These are phyloP conservation scores for Lactifluus echinatus DNA, from an alignment of 768 basidiomycete species.

Conservation along the genomic window DNA sequence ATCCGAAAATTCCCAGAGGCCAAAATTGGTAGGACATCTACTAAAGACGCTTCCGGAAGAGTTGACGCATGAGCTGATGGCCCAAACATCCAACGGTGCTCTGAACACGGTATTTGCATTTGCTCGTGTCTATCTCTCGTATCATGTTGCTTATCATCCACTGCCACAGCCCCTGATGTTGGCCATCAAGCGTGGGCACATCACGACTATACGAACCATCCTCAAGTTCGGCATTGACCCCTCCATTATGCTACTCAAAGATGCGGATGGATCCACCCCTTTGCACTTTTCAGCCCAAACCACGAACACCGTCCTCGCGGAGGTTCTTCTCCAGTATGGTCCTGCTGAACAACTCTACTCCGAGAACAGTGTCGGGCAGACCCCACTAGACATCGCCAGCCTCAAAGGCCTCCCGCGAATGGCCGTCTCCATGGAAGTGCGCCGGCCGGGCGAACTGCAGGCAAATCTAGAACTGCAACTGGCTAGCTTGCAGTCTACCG, in stretches of 20 bases:
- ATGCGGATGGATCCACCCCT: constrained; percentile 43
- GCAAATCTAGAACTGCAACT: not conserved
- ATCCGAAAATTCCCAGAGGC: constrained; percentile 23
- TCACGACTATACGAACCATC: constrained; percentile 26
- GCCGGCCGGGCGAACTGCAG: not conserved
- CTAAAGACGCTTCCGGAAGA: constrained; percentile 45
- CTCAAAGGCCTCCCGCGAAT: constrained; percentile 14
- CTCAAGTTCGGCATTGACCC: constrained; percentile 34
- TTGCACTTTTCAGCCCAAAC: constrained; percentile 40
- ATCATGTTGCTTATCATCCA: not conserved
- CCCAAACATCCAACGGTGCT: constrained; percentile 37
- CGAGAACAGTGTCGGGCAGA: constrained; percentile 37
- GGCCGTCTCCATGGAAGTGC: not conserved
- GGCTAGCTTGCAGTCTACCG: not conserved
- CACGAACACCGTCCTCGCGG: constrained; percentile 30
- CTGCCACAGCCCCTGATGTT: constrained; percentile 42
- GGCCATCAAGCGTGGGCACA: constrained; percentile 34
- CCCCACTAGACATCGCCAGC: constrained; percentile 24
- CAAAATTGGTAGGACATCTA: constrained; percentile 32
- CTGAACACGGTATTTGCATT: constrained; percentile 46
- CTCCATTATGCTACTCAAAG: constrained; percentile 30
- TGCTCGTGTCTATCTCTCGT: constrained; percentile 17
- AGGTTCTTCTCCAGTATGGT: constrained; percentile 32
- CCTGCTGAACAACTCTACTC: constrained; percentile 34
- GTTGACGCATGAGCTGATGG: constrained; percentile 35